These are phyloP conservation scores for Phaeoacremonium minimum DNA, from an alignment of 2,329 filamentous ascomycete genomes.

Conservation along the genomic window DNA sequence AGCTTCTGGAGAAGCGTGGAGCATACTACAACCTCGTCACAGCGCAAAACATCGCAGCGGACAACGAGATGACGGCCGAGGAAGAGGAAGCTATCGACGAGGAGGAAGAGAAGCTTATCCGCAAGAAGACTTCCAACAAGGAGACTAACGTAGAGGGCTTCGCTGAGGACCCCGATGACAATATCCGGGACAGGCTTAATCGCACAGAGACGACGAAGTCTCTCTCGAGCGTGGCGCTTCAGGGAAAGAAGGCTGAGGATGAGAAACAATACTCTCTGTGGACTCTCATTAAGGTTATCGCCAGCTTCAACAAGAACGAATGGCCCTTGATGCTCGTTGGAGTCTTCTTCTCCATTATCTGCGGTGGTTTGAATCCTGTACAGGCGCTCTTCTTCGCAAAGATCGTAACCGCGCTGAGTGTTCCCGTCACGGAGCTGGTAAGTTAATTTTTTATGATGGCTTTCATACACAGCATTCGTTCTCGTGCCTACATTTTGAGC, in stretches of 20 bases:
- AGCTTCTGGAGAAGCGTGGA: conserved; percentile 64
- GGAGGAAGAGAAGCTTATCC: conserved; percentile 45
- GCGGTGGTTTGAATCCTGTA: conserved; percentile 66
- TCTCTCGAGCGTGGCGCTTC: conserved; percentile 67
- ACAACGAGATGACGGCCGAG: conserved; percentile 47
- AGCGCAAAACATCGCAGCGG: conserved; percentile 74
- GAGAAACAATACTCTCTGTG: conserved; percentile 63
- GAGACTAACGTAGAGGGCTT: conserved; percentile 27
- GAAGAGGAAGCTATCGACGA: conserved; percentile 46
- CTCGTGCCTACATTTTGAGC: too few relatives aligned
- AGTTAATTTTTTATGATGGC: too few relatives aligned
- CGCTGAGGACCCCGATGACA: conserved; percentile 57
- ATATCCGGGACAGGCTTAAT: conserved; percentile 53
- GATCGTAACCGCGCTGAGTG: conserved; percentile 68
- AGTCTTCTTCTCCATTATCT: conserved; percentile 69
- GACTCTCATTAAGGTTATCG: conserved; percentile 75
- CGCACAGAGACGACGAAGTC: conserved; percentile 53
- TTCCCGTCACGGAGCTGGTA: conserved; percentile 45
- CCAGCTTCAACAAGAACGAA: conserved; percentile 73
- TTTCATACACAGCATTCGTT: too few relatives aligned
- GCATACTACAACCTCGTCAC: conserved; percentile 84
- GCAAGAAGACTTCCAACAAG: conserved; percentile 37
- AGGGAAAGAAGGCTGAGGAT: conserved; percentile 44
- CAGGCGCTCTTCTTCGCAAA: conserved; percentile 82
- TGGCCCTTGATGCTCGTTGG: conserved; percentile 69